Percentiles rank a stretch among this genome's conserved stretches.
Conservation (phyloP, 257 asterid species). For the Nyctanthes arbortristis region DNA sequence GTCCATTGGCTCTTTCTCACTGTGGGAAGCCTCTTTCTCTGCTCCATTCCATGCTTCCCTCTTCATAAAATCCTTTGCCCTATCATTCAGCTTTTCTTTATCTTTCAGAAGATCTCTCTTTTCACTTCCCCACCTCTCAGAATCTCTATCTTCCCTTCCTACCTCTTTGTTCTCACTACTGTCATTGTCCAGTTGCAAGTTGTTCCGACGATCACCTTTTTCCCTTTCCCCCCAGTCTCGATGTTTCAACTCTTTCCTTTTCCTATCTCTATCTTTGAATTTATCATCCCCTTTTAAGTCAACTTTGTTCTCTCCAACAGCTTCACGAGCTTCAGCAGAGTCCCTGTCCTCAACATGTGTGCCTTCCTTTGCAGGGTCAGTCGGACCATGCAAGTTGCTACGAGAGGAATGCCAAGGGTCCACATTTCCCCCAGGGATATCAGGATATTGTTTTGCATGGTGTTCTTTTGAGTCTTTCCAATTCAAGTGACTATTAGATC, state of each 20-base stretch:
- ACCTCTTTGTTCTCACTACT: slow-evolving; percentile 37
- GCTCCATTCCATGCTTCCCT: slow-evolving; percentile 42
- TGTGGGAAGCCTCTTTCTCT: slow-evolving; percentile 34
- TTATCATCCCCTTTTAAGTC: slow-evolving; percentile 45
- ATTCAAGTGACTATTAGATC: slow-evolving; percentile 37
- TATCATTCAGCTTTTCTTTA: slow-evolving; percentile 58
- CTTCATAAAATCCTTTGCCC: slow-evolving; percentile 41
- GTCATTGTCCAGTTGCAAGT: slow-evolving; percentile 29
- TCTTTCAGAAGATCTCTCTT: slow-evolving; percentile 36
- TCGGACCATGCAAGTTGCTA: slow-evolving; percentile 33
- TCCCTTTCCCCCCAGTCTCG: slow-evolving; percentile 51
- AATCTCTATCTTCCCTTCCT: slow-evolving; percentile 38
- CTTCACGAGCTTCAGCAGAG: slow-evolving; percentile 53
- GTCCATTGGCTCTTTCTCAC: slow-evolving; percentile 60
- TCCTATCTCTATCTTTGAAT: slow-evolving; percentile 43
- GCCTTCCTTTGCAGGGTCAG: slow-evolving; percentile 65
- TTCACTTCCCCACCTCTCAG: slow-evolving; percentile 43
- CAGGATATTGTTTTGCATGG: slow-evolving; percentile 35
- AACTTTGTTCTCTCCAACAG: slow-evolving; percentile 41
- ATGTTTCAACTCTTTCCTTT: slow-evolving; percentile 49
- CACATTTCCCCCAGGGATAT: slow-evolving; percentile 47
- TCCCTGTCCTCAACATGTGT: slow-evolving; percentile 38
- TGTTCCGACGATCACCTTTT: slow-evolving; percentile 42
- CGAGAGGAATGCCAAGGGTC: slow-evolving; percentile 46
- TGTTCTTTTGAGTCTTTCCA: slow-evolving; percentile 43